These are phyloP conservation scores for Cyberlindnera maritima DNA, from an alignment of 805 yeast genomes.

Conservation along the genomic window DNA sequence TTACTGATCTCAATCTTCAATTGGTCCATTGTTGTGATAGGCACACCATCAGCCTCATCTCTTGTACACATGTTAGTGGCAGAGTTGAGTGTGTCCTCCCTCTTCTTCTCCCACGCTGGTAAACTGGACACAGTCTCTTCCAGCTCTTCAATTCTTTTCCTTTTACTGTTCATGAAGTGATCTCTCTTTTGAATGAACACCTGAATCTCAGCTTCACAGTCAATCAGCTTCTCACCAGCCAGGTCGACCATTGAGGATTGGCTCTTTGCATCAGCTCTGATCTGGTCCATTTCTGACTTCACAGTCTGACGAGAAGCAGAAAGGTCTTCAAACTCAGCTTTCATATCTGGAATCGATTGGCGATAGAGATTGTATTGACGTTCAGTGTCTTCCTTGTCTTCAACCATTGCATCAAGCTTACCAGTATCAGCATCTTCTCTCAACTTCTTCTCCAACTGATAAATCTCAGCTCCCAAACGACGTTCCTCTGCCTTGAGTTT, in stretches of 20 bases:
- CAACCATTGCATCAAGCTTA: constrained; percentile 31
- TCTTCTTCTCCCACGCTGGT: constrained; percentile 19
- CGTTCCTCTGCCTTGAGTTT: background rate
- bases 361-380: constrained; percentile 11
- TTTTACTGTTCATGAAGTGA: constrained; percentile 18
- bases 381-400: constrained; percentile 4
- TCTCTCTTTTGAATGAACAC: constrained; percentile 13
- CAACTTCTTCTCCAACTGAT: constrained; percentile 36
- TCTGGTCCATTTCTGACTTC: constrained; percentile 18
- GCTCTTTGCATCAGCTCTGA: constrained; percentile 22
- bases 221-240: constrained; percentile 5
- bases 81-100: constrained; percentile 15
- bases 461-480: constrained; percentile 26
- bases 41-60: constrained; percentile 41
- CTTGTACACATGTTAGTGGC: constrained; percentile 45
- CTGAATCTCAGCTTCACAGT: constrained; percentile 13
- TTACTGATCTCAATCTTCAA: constrained; percentile 47
- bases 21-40: constrained; percentile 42
- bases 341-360: constrained; percentile 27
- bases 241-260: constrained; percentile 25
- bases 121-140: constrained; percentile 20
- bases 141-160: constrained; percentile 20
- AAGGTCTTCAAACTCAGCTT: constrained; percentile 22
- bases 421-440: constrained; percentile 45
- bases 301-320: constrained; percentile 21